Percentiles rank a stretch among this genome's conserved stretches.
phyloP scores from a whole-genome alignment of 2,329 filamentous ascomycete genomes.

The Fusarium napiforme region DNA sequence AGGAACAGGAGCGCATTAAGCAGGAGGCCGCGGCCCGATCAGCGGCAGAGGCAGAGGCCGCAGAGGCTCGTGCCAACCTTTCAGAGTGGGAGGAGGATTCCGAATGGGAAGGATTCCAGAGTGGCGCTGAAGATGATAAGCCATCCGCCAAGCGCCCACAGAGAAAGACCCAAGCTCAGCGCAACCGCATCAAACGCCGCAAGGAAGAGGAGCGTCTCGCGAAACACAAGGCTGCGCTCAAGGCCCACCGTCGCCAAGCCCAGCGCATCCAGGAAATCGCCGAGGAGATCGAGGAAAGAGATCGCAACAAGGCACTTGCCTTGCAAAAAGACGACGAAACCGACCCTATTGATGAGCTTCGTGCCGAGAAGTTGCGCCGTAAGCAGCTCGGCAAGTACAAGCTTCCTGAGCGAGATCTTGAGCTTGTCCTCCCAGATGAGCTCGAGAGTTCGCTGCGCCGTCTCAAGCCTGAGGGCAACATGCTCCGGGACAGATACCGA shows the following conservation, averaged over 20 bases:
- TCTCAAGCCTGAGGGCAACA: slow-evolving; percentile 94
- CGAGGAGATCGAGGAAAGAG: slow-evolving; percentile 68
- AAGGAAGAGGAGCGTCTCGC: slow-evolving; percentile 85
- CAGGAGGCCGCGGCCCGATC: slow-evolving; percentile 75
- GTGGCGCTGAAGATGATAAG: slow-evolving; percentile 76
- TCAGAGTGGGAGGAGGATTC: slow-evolving; percentile 87
- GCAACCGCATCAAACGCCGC: slow-evolving; percentile 87
- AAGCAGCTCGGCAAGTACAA: slow-evolving; percentile 78
- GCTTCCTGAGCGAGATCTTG: slow-evolving; percentile 81
- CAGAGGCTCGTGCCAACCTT: slow-evolving; percentile 71
- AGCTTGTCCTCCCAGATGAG: slow-evolving; percentile 85
- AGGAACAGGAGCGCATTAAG: slow-evolving; percentile 73
- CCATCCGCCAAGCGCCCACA: slow-evolving; percentile 75
- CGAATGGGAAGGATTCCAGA: slow-evolving; percentile 91
- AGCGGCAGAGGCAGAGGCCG: slow-evolving; percentile 79
- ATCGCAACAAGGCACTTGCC: slow-evolving; percentile 59
- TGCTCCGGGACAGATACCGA: slow-evolving; percentile 90
- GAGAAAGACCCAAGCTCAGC: slow-evolving; percentile 85
- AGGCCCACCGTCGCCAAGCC: slow-evolving; percentile 77
- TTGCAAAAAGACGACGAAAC: slow-evolving; percentile 51
- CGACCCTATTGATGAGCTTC: slow-evolving; percentile 65
- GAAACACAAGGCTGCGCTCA: slow-evolving; percentile 80
- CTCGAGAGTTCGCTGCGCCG: slow-evolving; percentile 82
- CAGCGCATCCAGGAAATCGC: slow-evolving; percentile 77
- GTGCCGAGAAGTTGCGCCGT: slow-evolving; percentile 74